A percentile compares a stretch with the other conserved stretches of the same genome.
These are phyloP conservation scores for Beauveria rudraprayagi DNA, from an alignment of 2,329 filamentous ascomycete genomes.

Conservation along the genomic window DNA sequence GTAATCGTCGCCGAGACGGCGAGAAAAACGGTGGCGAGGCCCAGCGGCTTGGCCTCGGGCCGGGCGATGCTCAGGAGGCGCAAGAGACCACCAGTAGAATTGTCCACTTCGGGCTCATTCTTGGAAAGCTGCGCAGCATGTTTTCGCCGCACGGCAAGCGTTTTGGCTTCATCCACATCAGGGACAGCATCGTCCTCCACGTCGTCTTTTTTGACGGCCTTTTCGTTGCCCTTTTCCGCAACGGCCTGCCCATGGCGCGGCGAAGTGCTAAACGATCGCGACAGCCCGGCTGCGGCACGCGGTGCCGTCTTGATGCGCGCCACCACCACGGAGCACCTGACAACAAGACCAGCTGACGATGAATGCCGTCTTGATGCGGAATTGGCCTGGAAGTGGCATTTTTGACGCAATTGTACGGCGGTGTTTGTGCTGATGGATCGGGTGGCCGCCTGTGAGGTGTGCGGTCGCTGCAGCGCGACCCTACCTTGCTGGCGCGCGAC, in stretches of 20 bases:
- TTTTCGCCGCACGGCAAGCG: constrained; percentile 70
- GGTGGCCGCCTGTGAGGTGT: background rate
- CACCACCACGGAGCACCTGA: background rate
- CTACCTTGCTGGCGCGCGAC: constrained; percentile 5
- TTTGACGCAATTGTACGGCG: background rate
- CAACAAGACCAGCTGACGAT: background rate
- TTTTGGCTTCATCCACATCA: background rate
- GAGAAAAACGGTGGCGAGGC: constrained; percentile 72
- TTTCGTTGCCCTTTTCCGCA: constrained; percentile 14
- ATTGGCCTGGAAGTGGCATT: background rate
- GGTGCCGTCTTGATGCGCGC: background rate
- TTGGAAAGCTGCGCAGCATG: constrained; percentile 80
- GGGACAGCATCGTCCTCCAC: constrained; percentile 65
- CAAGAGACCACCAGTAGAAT: constrained; percentile 65
- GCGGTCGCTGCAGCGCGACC: background rate
- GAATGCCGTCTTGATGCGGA: background rate
- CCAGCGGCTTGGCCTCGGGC: constrained; percentile 73
- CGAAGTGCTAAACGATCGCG: background rate
- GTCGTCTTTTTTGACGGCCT: constrained; percentile 50
- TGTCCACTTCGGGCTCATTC: constrained; percentile 54
- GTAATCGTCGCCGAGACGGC: constrained; percentile 89
- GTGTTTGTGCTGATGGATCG: background rate
- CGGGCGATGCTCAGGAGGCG: constrained; percentile 81
- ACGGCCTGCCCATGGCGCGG: background rate
- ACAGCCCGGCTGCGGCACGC: background rate